A percentile compares a stretch with the other conserved stretches of the same genome.
Evolutionary conservation across 2,329 filamentous ascomycete species (phyloP).

Genomic region (Xylaria sp.): DNA sequence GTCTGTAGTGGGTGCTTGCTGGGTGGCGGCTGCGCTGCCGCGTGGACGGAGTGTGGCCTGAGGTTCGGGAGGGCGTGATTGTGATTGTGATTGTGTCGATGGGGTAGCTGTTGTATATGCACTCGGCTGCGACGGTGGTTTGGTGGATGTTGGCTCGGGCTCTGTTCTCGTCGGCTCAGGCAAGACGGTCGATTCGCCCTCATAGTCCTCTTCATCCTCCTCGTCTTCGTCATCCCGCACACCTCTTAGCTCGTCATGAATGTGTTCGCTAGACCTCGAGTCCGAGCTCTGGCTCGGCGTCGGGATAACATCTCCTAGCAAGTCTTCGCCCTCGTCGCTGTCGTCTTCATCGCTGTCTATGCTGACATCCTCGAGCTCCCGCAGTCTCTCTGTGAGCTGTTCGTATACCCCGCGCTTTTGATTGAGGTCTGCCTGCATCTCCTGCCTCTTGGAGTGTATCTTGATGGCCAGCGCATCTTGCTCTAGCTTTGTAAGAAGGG

Average conservation of each 20-base stretch:
- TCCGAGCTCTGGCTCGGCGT: conserved; percentile 66
- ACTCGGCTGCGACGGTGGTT: conserved; percentile 12
- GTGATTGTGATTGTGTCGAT: conserved; percentile 24
- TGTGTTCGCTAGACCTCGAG: conserved; percentile 46
- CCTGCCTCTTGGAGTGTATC: conserved; percentile 66
- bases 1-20: conserved; percentile 21
- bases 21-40: conserved; percentile 31
- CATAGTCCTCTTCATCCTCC: conserved; percentile 25
- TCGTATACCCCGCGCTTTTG: conserved; percentile 74
- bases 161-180: conserved; percentile 29
- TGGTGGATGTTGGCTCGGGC: conserved; percentile 1
- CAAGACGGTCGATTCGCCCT: conserved; percentile 40
- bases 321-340: conserved; percentile 67
- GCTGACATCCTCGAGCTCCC: conserved; percentile 73
- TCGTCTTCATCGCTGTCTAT: conserved; percentile 54
- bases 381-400: conserved; percentile 71
- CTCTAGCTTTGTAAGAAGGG: conserved; percentile 75
- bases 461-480: conserved; percentile 73
- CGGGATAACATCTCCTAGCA: conserved; percentile 64
- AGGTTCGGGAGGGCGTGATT: background rate
- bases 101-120: conserved; percentile 24
- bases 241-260: conserved; percentile 22
- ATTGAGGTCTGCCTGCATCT: conserved; percentile 71
- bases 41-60: conserved; percentile 50
- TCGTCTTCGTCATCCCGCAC: conserved; percentile 36